Evolutionary conservation across 441 rosid genomes (phyloP).

Genomic region (Capsella rubella): DNA sequence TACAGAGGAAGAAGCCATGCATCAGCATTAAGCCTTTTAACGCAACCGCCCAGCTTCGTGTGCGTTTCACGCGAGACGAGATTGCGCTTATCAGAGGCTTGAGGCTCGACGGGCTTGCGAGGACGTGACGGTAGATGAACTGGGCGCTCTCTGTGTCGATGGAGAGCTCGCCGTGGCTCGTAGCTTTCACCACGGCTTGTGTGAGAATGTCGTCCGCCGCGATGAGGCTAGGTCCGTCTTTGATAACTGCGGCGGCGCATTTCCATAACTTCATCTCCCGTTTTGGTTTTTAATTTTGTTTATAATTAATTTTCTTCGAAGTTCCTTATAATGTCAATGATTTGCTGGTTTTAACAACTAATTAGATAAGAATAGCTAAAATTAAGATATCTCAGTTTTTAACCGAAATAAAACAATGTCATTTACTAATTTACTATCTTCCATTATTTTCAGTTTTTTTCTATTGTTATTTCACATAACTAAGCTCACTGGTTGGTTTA

Average conservation of each 20-base stretch:
- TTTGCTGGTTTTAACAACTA: background rate
- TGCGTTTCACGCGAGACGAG: constrained; percentile 60
- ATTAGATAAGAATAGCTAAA: constrained; percentile 25
- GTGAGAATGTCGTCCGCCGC: constrained; percentile 61
- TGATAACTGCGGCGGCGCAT: constrained; percentile 65
- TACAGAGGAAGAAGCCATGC: constrained; percentile 78
- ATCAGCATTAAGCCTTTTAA: constrained; percentile 72
- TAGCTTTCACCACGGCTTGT: constrained; percentile 71
- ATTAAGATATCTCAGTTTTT: constrained; percentile 16
- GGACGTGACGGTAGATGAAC: constrained; percentile 63
- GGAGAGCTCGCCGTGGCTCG: constrained; percentile 63
- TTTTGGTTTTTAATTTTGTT: background rate
- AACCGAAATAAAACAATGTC: background rate
- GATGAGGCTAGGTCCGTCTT: constrained; percentile 64
- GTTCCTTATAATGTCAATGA: background rate
- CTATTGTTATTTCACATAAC: background rate
- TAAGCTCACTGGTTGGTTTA: background rate
- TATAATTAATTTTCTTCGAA: background rate
- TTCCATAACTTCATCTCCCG: constrained; percentile 65
- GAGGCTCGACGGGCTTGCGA: constrained; percentile 57
- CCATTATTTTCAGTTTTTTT: background rate
- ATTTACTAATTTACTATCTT: constrained; percentile 11
- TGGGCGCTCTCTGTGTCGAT: constrained; percentile 66
- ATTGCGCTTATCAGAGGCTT: constrained; percentile 56
- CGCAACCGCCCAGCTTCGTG: constrained; percentile 75